phyloP scores from a whole-genome alignment of 345 rosid species.

The thale cress (Arabidopsis thaliana) region TAIR10.1 NC_003070.9:26885001-26885500 shows the following conservation, averaged over 20 bases:
- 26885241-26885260: constrained; percentile 59
- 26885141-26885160: constrained; percentile 64
- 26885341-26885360: constrained; percentile 65
- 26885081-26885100: constrained; percentile 82
- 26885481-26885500: background rate
- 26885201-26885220: background rate
- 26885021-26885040: constrained; percentile 87
- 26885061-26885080: constrained; percentile 87
- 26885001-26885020: constrained; percentile 83
- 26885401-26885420: constrained; percentile 56
- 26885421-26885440: constrained; percentile 6
- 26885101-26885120: constrained; percentile 74
- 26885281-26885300: constrained; percentile 59
- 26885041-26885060: constrained; percentile 94
- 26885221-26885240: constrained; percentile 45
- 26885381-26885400: constrained; percentile 56
- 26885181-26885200: background rate
- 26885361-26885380: constrained; percentile 73
- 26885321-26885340: constrained; percentile 57
- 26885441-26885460: background rate
- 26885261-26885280: constrained; percentile 61
- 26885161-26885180: constrained; percentile 53
- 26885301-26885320: constrained; percentile 58
- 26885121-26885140: constrained; percentile 73
- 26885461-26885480: background rate